phyloP scores from a whole-genome alignment of 2,329 filamentous ascomycete genomes.

The Diplocarpon mali region DNA sequence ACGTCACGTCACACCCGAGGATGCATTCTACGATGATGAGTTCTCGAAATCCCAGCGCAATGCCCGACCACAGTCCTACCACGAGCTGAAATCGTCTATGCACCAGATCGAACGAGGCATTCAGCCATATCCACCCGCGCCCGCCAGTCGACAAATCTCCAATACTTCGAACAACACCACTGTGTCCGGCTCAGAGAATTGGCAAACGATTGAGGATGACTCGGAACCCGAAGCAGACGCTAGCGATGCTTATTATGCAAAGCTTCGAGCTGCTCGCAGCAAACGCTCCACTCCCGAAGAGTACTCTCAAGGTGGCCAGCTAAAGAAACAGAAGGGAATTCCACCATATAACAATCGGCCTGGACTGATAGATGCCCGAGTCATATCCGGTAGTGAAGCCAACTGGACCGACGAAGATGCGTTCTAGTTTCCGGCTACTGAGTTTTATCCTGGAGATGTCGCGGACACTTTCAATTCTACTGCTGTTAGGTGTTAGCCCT shows the following conservation, averaged over 20 bases:
- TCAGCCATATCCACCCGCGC: slow-evolving; percentile 21
- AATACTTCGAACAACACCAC: slow-evolving; percentile 54
- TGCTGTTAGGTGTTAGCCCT: slow-evolving; percentile 5
- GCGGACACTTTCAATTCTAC: neutral
- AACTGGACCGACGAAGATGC: slow-evolving; percentile 54
- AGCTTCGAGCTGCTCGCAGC: slow-evolving; percentile 55
- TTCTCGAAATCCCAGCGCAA: slow-evolving; percentile 27
- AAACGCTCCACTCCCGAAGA: slow-evolving; percentile 50
- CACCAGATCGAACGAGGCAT: slow-evolving; percentile 30
- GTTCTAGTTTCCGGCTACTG: slow-evolving; percentile 30
- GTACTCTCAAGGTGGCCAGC: slow-evolving; percentile 30
- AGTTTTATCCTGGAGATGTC: neutral
- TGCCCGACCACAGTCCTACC: slow-evolving; percentile 27
- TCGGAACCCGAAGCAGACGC: slow-evolving; percentile 67
- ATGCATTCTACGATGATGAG: slow-evolving; percentile 66
- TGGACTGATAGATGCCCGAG: slow-evolving; percentile 45
- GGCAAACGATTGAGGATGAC: slow-evolving; percentile 89
- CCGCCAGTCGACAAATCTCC: slow-evolving; percentile 53
- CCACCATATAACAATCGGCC: slow-evolving; percentile 37
- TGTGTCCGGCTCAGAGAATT: slow-evolving; percentile 83
- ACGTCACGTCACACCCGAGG: slow-evolving; percentile 59
- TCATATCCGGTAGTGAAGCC: slow-evolving; percentile 50
- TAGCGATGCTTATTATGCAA: slow-evolving; percentile 80
- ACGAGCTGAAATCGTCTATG: slow-evolving; percentile 34
- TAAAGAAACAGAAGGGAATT: slow-evolving; percentile 44